Evolutionary conservation across 2,329 filamentous ascomycete genomes (phyloP).

Genomic region (Aspergillus tubingensis): DNA sequence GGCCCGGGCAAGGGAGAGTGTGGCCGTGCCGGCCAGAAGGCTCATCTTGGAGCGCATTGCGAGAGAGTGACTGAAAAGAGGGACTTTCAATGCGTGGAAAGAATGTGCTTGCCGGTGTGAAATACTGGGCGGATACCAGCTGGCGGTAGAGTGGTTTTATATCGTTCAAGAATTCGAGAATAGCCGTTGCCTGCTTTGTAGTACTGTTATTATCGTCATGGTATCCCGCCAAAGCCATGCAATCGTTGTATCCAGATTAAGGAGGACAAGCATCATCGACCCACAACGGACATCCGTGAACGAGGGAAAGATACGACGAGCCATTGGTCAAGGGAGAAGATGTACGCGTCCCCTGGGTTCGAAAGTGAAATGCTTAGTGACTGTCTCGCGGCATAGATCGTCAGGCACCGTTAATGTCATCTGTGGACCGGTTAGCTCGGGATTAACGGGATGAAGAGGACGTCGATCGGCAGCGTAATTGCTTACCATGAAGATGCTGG

Average conservation of each 20-base stretch:
- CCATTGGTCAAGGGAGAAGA: neutral
- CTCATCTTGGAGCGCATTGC: conserved; percentile 3
- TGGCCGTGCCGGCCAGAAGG: neutral
- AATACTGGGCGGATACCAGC: neutral
- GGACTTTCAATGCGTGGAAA: neutral
- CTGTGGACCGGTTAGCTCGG: neutral
- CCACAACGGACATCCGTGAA: neutral
- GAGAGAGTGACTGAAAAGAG: neutral
- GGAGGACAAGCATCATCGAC: neutral
- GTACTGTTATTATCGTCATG: neutral
- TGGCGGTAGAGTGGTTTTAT: neutral
- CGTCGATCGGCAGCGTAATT: neutral
- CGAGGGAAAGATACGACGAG: neutral
- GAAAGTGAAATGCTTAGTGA: neutral
- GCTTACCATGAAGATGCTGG: neutral
- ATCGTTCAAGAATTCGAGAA: neutral
- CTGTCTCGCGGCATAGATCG: neutral
- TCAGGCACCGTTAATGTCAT: neutral
- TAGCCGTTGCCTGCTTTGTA: neutral
- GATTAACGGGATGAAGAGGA: neutral
- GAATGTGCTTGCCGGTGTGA: neutral
- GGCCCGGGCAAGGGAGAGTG: neutral
- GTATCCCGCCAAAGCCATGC: neutral
- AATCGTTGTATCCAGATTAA: neutral
- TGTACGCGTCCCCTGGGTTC: neutral